Conservation (phyloP, 2,329 filamentous ascomycete species). For the Diaporthe sp. region DNA sequence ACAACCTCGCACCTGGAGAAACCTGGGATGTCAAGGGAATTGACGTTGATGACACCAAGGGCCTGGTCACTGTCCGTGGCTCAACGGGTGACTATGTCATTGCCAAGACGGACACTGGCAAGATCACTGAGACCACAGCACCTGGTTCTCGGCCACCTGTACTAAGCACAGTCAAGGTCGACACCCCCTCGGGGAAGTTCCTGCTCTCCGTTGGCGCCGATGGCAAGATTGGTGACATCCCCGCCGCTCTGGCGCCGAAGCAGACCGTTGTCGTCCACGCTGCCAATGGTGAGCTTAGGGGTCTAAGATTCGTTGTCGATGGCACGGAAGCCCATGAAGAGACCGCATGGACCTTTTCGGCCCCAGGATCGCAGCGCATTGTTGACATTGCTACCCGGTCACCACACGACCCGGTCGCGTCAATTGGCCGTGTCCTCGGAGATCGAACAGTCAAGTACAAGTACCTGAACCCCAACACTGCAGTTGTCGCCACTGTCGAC, state of each 20-base stretch:
- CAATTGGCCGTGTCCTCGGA: slow-evolving; percentile 92
- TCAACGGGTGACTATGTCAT: slow-evolving; percentile 71
- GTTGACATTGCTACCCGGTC: slow-evolving; percentile 75
- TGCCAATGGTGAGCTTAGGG: slow-evolving; percentile 61
- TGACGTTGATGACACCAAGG: slow-evolving; percentile 66
- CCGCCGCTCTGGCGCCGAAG: slow-evolving; percentile 57
- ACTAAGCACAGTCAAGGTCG: slow-evolving; percentile 62
- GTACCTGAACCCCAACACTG: slow-evolving; percentile 89
- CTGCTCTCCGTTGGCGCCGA: slow-evolving; percentile 63
- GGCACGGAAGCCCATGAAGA: slow-evolving; percentile 55
- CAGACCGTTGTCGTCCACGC: slow-evolving; percentile 66
- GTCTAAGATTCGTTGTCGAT: slow-evolving; percentile 61
- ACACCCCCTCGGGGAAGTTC: slow-evolving; percentile 62
- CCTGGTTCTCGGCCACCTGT: slow-evolving; percentile 52
- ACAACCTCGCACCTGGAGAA: slow-evolving; percentile 64
- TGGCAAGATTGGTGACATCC: slow-evolving; percentile 60
- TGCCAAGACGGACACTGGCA: slow-evolving; percentile 65
- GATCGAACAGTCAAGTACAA: slow-evolving; percentile 97
- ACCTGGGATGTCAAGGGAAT: slow-evolving; percentile 77
- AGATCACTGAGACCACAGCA: slow-evolving; percentile 56
- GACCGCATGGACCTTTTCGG: slow-evolving; percentile 78
- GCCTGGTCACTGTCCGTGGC: slow-evolving; percentile 67
- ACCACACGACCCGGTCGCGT: slow-evolving; percentile 86
- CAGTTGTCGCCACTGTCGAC: slow-evolving; percentile 78
- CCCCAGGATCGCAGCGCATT: slow-evolving; percentile 74